Evolutionary conservation across 169 alveolate genomes (phyloP).

Genomic region (Babesia ovata): DNA sequence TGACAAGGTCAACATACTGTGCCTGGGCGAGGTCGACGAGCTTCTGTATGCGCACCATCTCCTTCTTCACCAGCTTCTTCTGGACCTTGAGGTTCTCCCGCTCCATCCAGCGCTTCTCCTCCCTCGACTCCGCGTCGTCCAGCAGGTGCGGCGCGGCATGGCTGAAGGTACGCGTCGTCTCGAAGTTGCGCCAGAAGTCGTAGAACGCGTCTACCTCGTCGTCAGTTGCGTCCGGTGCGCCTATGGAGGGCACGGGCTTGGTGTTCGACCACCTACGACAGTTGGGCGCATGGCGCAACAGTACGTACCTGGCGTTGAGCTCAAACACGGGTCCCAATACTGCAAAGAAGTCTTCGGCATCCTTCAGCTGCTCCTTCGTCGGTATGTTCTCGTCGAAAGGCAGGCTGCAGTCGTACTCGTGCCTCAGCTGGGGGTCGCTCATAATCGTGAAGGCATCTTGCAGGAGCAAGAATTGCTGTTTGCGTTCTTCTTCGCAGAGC

Average conservation of each 20-base stretch:
- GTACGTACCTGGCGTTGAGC: slow-evolving; percentile 58
- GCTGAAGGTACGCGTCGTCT: slow-evolving; percentile 89
- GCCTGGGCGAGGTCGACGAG: slow-evolving; percentile 88
- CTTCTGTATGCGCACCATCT: slow-evolving; percentile 87
- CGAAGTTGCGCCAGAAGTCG: slow-evolving; percentile 89
- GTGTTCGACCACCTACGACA: slow-evolving; percentile 86
- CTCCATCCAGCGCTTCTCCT: slow-evolving; percentile 93
- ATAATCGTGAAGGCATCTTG: slow-evolving; percentile 92
- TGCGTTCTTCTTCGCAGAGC: slow-evolving; percentile 69
- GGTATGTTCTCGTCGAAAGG: slow-evolving; percentile 94
- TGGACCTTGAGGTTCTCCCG: slow-evolving; percentile 90
- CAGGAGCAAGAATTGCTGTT: slow-evolving; percentile 80
- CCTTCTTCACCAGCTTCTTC: slow-evolving; percentile 84
- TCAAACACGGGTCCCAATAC: slow-evolving; percentile 78
- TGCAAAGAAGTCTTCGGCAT: slow-evolving; percentile 77
- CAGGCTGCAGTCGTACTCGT: slow-evolving; percentile 89
- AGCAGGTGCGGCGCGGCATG: slow-evolving; percentile 88
- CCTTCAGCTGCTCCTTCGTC: slow-evolving; percentile 72
- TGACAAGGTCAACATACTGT: slow-evolving; percentile 82
- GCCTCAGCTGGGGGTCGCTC: slow-evolving; percentile 79
- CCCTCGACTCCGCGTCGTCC: slow-evolving; percentile 90
- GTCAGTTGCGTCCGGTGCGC: slow-evolving; percentile 83
- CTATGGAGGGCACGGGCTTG: slow-evolving; percentile 92
- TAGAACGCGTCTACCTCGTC: slow-evolving; percentile 86
- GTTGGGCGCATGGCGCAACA: slow-evolving; percentile 30